Evolutionary conservation across 257 asterid species (phyloP).

Genomic region (Knoxia roxburghii): DNA sequence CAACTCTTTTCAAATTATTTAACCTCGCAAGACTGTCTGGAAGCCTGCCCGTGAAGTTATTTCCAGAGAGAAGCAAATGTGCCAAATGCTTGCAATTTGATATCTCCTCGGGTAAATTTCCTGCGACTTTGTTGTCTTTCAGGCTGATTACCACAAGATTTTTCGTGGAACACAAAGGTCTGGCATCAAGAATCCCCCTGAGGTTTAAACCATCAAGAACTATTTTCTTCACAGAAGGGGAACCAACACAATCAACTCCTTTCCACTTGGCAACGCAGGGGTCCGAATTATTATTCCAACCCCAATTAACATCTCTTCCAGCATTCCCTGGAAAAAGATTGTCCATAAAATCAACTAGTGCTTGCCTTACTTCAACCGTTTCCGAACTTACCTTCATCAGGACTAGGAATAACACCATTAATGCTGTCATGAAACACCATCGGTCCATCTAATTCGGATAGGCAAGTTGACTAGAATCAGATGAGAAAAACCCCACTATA

Average conservation of each 20-base stretch:
- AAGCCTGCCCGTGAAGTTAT: constrained; percentile 41
- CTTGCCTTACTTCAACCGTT: constrained; percentile 32
- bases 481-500: not conserved
- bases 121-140: constrained; percentile 39
- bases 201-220: constrained; percentile 42
- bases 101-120: constrained; percentile 42
- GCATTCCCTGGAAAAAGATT: constrained; percentile 33
- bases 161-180: constrained; percentile 33
- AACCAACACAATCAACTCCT: constrained; percentile 44
- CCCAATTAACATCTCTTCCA: constrained; percentile 32
- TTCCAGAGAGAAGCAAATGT: constrained; percentile 43
- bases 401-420: constrained; percentile 14
- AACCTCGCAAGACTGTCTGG: constrained; percentile 45
- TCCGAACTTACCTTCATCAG: constrained; percentile 34
- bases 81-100: constrained; percentile 46
- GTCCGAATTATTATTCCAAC: constrained; percentile 61
- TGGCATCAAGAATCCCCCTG: constrained; percentile 48
- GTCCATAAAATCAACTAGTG: constrained; percentile 48
- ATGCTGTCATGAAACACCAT: not conserved
- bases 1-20: constrained; percentile 43
- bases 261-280: constrained; percentile 54
- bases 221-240: constrained; percentile 35
- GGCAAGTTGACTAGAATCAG: not conserved
- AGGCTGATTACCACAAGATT: constrained; percentile 52
- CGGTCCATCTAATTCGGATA: constrained; percentile 11